Evolutionary conservation across 208 protist species (phyloP).

Genomic region (Trypanosoma boissoni): DNA sequence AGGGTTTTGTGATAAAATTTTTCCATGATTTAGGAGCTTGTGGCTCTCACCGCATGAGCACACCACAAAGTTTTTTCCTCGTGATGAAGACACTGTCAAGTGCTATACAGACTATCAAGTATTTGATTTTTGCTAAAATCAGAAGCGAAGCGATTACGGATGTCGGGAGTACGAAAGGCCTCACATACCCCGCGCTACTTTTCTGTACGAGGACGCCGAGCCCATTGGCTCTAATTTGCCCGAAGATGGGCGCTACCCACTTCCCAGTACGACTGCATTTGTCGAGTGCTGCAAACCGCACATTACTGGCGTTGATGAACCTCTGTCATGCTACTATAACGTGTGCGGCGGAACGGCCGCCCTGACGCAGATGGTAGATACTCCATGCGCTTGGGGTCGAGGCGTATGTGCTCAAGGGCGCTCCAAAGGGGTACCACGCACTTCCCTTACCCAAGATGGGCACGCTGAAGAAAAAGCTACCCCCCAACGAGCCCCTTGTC

Average conservation of each 20-base stretch:
- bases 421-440: slow-evolving; percentile 48
- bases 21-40: too few species aligned
- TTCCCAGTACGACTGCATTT: slow-evolving; percentile 50
- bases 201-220: slow-evolving; percentile 54
- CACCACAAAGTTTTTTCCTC: slow-evolving; percentile 53
- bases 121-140: slow-evolving; percentile 73
- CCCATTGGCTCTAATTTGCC: slow-evolving; percentile 29
- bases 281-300: slow-evolving; percentile 54
- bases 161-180: slow-evolving; percentile 41
- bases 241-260: slow-evolving; percentile 50
- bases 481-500: slow-evolving; percentile 37
- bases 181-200: slow-evolving; percentile 43
- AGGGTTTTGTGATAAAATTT: too few species aligned
- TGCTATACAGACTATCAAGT: slow-evolving; percentile 39
- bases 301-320: slow-evolving; percentile 31
- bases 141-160: slow-evolving; percentile 38
- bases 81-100: slow-evolving; percentile 36
- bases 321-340: slow-evolving; percentile 85
- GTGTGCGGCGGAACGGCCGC: slow-evolving; percentile 67
- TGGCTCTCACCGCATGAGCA: too few species aligned
- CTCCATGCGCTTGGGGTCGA: slow-evolving; percentile 72
- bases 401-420: slow-evolving; percentile 78
- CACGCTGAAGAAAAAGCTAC: neutral
- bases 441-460: slow-evolving; percentile 41
- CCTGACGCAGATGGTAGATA: slow-evolving; percentile 88